A percentile compares a stretch with the other conserved stretches of the same genome.
Evolutionary conservation across 805 yeast genomes (phyloP).

Genomic region (Crinitomyces ghanaensis): DNA sequence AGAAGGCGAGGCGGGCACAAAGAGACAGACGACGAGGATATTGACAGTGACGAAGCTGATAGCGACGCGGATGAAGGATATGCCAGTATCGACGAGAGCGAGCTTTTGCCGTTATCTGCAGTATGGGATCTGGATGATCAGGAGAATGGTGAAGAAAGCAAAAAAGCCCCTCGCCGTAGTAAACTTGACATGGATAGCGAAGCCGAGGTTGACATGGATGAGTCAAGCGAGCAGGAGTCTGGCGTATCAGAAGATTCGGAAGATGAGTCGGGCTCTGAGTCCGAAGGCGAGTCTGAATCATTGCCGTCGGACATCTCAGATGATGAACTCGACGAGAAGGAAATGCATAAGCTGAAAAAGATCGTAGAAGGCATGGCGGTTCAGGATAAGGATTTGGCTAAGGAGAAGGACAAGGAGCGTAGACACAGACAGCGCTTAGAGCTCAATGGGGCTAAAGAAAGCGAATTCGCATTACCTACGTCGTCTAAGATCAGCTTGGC

Average conservation of each 20-base stretch:
- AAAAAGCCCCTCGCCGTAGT: background rate
- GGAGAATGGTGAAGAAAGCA: constrained; percentile 8
- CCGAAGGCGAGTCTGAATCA: constrained; percentile 19
- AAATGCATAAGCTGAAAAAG: constrained; percentile 35
- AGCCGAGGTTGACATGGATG: constrained; percentile 15
- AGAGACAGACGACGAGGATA: constrained; percentile 5
- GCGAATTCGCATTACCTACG: constrained; percentile 58
- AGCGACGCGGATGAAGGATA: constrained; percentile 52
- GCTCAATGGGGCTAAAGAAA: constrained; percentile 48
- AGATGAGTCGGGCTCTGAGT: constrained; percentile 10
- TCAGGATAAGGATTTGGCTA: constrained; percentile 25
- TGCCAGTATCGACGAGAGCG: constrained; percentile 63
- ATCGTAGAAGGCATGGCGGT: constrained; percentile 21
- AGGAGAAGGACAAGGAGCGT: constrained; percentile 24
- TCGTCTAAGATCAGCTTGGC: constrained; percentile 53
- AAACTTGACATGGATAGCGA: constrained; percentile 2
- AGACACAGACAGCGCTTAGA: constrained; percentile 43
- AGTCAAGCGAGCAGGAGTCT: constrained; percentile 13
- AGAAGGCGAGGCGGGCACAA: too few species aligned
- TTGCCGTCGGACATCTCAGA: too few species aligned
- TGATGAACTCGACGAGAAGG: constrained; percentile 36
- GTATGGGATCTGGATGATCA: constrained; percentile 77
- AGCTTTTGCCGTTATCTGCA: constrained; percentile 67
- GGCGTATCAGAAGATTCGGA: constrained; percentile 13
- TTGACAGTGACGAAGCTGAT: constrained; percentile 39